Evolutionary conservation across 495 filamentous ascomycete species (phyloP), one percentile per base, ranked within the genome.

Genomic region (Aspergillus kassunensis): DNA sequence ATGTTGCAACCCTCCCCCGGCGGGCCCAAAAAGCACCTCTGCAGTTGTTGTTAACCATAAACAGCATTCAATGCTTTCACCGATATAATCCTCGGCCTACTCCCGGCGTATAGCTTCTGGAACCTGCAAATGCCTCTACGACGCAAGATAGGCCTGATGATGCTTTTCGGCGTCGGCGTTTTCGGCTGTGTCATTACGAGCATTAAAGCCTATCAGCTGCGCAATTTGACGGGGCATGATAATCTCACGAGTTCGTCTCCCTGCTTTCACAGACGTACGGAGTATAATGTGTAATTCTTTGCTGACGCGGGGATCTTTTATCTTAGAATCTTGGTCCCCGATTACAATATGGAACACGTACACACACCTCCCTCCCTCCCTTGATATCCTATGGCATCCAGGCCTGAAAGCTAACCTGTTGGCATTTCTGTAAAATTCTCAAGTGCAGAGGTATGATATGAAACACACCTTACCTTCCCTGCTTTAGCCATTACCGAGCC

Each of bases 311-410:
- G 19, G 21, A 43, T 7, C 11, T 29, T 2, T 16, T 29, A 29
- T 11, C 27, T 1, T 11, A 44, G 42, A 31, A 19, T 44, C 42
- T 18, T 44, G 42, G 42, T 44, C 42, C n/a, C 42, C 42, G 6
- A 44, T 44, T 16, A 44, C 42, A 12, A 44, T 44, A 31, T 44
- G 42, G 42, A 44, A 44, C 16, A 44, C 42, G 42, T 44, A 44
- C 19, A 19, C 31, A 11, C 6, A 13, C 27, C 24, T 19, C 15
- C 8, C 25, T n/a, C 25, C 27, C 24, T 19, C 15, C 8, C 15
- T 8, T 31, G 4, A 3, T 33, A 33, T 11, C 25, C 27, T 6
- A 12, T 18, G n/a, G 11, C 3, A 18, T 30, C 3, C 15, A n/a
- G 10, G 7, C 20, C 21, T 23, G 24, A 23, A 15, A 15, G 42